Evolutionary conservation across 306 rosid species (phyloP).

Genomic region (Gillenia trifoliata): DNA sequence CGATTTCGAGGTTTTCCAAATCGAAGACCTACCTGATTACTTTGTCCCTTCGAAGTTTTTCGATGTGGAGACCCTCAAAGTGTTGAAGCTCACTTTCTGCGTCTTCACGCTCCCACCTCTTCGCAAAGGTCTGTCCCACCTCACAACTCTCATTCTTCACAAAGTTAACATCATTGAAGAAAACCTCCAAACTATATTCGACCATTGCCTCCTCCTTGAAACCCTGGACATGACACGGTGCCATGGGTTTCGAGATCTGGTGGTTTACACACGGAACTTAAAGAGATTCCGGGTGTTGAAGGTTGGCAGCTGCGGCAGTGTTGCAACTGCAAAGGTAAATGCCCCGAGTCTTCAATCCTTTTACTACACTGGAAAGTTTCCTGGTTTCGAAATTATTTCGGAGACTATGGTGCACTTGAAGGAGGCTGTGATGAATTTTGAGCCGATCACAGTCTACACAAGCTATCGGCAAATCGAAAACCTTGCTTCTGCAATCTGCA

Average conservation of each 20-base stretch:
- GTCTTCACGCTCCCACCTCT: neutral
- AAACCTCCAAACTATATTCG: neutral
- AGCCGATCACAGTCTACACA: neutral
- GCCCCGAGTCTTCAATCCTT: slow-evolving; percentile 20
- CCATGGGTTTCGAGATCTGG: neutral
- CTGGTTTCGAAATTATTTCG: neutral
- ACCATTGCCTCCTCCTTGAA: slow-evolving; percentile 7
- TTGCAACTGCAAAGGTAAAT: neutral
- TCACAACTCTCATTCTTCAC: slow-evolving; percentile 2
- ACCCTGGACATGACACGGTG: slow-evolving; percentile 19
- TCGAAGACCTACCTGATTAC: neutral
- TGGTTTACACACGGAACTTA: neutral
- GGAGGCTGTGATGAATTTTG: slow-evolving; percentile 20
- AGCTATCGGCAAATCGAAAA: neutral
- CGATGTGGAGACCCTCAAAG: neutral
- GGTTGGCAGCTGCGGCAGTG: neutral
- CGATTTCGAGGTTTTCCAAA: neutral
- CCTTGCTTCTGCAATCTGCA: neutral
- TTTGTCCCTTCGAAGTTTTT: neutral
- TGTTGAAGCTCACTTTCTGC: slow-evolving; percentile 9
- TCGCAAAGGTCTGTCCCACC: neutral
- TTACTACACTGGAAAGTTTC: slow-evolving; percentile 5
- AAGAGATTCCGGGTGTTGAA: slow-evolving; percentile 18
- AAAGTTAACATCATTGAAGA: neutral
- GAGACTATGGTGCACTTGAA: neutral